Conservation (phyloP, 1,139 yeast species). For the Sugiyamaella sp. region DNA sequence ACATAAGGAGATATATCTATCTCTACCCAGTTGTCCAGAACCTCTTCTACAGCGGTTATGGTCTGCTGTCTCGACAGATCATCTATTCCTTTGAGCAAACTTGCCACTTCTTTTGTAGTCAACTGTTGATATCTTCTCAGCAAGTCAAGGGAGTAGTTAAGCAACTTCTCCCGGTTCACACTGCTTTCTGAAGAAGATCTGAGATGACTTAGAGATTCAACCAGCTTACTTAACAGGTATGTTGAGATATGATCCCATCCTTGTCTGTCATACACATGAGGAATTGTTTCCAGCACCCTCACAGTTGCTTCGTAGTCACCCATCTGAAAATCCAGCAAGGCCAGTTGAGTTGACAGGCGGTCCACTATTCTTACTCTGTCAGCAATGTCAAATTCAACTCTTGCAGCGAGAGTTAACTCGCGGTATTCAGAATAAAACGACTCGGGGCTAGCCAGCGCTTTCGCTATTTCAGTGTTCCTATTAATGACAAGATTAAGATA, state of each 20-base stretch:
- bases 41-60: conserved; percentile 18
- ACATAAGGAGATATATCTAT: conserved; percentile 31
- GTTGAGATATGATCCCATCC: conserved; percentile 81
- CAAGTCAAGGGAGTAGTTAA: conserved; percentile 39
- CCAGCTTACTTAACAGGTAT: conserved; percentile 62
- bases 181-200: conserved; percentile 29
- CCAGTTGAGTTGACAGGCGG: conserved; percentile 78
- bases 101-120: conserved; percentile 25
- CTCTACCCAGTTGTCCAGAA: conserved; percentile 29
- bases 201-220: conserved; percentile 65
- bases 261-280: conserved; percentile 62
- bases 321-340: conserved; percentile 63
- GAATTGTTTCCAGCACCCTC: conserved; percentile 64
- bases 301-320: conserved; percentile 64
- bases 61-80: conserved; percentile 22
- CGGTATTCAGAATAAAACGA: conserved; percentile 44
- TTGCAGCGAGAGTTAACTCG: conserved; percentile 49
- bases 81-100: conserved; percentile 29
- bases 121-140: conserved; percentile 35
- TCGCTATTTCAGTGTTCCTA: conserved; percentile 27
- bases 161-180: conserved; percentile 18
- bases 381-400: conserved; percentile 52
- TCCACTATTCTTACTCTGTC: conserved; percentile 59
- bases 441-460: conserved; percentile 37
- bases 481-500: conserved; percentile 21